Evolutionary conservation across 2,329 filamentous ascomycete genomes (phyloP).

Genomic region (Diaporthe vexans): DNA sequence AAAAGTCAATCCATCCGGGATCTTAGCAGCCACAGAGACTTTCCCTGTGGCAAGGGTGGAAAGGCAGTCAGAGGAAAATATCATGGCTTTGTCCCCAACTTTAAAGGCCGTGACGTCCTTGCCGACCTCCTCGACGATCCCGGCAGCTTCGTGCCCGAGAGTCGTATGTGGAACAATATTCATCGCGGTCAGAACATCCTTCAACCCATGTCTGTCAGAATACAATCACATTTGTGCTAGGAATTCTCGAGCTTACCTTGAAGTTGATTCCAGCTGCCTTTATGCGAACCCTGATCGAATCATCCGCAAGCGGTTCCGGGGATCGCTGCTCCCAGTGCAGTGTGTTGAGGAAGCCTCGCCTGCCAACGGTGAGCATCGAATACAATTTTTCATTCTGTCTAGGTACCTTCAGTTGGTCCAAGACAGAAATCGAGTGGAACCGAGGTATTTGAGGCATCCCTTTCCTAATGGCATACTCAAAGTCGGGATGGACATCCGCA

Average conservation of each 20-base stretch:
- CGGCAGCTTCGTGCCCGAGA: background rate
- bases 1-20: background rate
- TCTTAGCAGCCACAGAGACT: background rate
- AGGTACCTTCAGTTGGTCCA: background rate
- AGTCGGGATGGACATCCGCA: background rate
- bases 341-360: background rate
- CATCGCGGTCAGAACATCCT: background rate
- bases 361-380: background rate
- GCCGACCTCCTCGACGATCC: background rate
- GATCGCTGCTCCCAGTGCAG: background rate
- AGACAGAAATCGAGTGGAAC: background rate
- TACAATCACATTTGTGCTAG: background rate
- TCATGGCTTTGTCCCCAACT: background rate
- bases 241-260: background rate
- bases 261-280: background rate
- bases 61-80: background rate
- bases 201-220: background rate
- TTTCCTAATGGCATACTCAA: background rate
- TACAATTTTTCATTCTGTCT: background rate
- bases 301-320: background rate
- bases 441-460: background rate
- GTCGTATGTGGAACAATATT: background rate
- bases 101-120: background rate
- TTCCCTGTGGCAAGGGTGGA: background rate
- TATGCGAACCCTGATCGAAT: background rate